A percentile compares a stretch with the other conserved stretches of the same genome.
Evolutionary conservation across 176 grass and related monocot species (phyloP).

Genomic region (Aegilops umbellulata): DNA sequence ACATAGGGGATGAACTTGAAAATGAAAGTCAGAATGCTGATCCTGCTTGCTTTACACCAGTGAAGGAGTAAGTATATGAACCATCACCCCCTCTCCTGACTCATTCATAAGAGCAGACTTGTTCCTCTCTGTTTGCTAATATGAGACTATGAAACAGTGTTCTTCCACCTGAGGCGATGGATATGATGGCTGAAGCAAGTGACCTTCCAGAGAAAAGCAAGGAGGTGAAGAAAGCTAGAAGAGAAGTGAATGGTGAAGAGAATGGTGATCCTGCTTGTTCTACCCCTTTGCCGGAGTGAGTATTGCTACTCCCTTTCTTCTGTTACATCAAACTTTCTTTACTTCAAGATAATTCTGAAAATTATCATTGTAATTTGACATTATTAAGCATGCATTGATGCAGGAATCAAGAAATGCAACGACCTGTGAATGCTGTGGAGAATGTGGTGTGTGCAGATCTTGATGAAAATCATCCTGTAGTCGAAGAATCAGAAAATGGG

Average conservation of each 20-base stretch:
- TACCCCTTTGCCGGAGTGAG: constrained; percentile 32
- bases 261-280: constrained; percentile 8
- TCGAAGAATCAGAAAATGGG: constrained; percentile 34
- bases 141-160: constrained; percentile 59
- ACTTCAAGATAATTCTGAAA: not conserved
- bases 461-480: not conserved
- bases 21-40: constrained; percentile 32
- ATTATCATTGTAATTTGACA: constrained; percentile 30
- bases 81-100: constrained; percentile 3
- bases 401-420: constrained; percentile 31
- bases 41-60: constrained; percentile 71
- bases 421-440: constrained; percentile 24
- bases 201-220: constrained; percentile 20
- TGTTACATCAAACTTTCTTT: not conserved
- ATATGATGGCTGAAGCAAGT: constrained; percentile 43
- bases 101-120: constrained; percentile 16
- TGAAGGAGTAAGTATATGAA: constrained; percentile 70
- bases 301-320: constrained; percentile 18
- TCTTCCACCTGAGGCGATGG: constrained; percentile 57
- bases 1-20: constrained; percentile 26
- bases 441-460: not conserved
- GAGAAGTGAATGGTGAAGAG: constrained; percentile 20
- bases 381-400: constrained; percentile 27
- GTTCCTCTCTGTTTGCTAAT: constrained; percentile 32
- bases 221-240: constrained; percentile 32